phyloP scores from a whole-genome alignment of 2,329 filamentous ascomycete species.

The Herpotrichia juniperi region DNA sequence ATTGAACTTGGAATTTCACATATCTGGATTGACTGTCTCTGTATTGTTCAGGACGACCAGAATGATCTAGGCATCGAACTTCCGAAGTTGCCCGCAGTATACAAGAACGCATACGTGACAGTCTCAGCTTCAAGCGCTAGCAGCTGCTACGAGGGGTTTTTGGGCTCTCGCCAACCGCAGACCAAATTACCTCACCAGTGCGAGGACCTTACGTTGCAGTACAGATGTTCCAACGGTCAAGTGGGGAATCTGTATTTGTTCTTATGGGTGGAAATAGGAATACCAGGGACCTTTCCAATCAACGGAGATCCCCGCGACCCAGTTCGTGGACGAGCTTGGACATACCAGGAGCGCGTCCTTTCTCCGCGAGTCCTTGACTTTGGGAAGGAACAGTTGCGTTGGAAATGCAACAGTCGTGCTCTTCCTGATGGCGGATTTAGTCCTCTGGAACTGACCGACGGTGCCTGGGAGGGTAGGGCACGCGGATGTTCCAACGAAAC shows the following conservation, averaged over 20 bases:
- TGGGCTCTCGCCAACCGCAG: background rate
- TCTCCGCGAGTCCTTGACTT: background rate
- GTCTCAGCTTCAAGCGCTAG: constrained; percentile 12
- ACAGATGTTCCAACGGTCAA: too few relatives aligned
- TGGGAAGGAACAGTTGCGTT: constrained; percentile 6
- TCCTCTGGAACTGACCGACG: too few relatives aligned
- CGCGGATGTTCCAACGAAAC: background rate
- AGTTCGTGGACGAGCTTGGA: constrained; percentile 12
- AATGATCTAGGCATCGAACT: too few relatives aligned
- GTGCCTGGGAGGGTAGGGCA: too few relatives aligned
- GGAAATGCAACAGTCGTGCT: constrained; percentile 2
- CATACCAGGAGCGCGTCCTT: constrained; percentile 10
- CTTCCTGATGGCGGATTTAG: background rate
- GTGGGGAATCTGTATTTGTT: too few relatives aligned
- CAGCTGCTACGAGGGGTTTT: constrained; percentile 13
- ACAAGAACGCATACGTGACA: constrained; percentile 13
- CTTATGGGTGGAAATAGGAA: too few relatives aligned
- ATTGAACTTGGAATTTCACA: too few relatives aligned
- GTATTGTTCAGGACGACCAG: too few relatives aligned
- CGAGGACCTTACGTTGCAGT: too few relatives aligned
- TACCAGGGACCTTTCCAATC: too few relatives aligned
- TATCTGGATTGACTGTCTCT: too few relatives aligned
- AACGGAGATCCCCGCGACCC: constrained; percentile 8
- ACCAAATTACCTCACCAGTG: constrained; percentile 4
- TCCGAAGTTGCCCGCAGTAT: constrained; percentile 18